A percentile compares a stretch with the other conserved stretches of the same genome.
phyloP scores from a whole-genome alignment of 257 asterid species.

The Fraxinus pennsylvanica region DNA sequence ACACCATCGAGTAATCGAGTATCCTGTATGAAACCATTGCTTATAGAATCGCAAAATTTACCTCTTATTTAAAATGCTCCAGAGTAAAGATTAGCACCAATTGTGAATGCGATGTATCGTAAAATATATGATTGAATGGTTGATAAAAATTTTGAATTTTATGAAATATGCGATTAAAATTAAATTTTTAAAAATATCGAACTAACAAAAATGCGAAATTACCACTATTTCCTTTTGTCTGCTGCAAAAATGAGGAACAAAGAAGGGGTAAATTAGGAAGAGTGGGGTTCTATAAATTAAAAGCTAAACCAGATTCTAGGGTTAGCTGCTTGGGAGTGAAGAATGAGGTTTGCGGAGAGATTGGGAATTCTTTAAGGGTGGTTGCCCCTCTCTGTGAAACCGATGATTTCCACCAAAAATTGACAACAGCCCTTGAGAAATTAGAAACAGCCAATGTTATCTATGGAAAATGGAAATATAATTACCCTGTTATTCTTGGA shows the following conservation, averaged over 20 bases:
- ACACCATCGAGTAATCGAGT: too few relatives aligned
- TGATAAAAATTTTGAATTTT: too few relatives aligned
- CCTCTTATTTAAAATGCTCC: too few relatives aligned
- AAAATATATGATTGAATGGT: too few relatives aligned
- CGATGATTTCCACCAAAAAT: neutral
- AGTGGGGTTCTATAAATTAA: neutral
- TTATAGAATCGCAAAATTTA: too few relatives aligned
- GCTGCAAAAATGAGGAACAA: neutral
- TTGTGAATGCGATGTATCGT: too few relatives aligned
- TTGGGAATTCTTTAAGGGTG: neutral
- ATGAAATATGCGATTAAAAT: too few relatives aligned
- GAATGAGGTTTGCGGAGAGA: neutral
- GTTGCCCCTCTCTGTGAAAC: neutral
- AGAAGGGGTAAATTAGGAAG: conserved; percentile 12
- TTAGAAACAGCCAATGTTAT: neutral
- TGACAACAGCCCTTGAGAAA: neutral
- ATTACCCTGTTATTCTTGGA: neutral
- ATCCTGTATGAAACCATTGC: too few relatives aligned
- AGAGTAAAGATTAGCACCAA: too few relatives aligned
- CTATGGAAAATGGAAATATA: neutral
- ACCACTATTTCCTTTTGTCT: neutral
- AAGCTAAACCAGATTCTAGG: neutral
- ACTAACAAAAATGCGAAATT: neutral
- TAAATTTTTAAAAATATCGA: too few relatives aligned
- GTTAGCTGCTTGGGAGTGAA: neutral